Evolutionary conservation across 2,329 filamentous ascomycete species (phyloP), one percentile per base, ranked within the genome.

Genomic region (Aaosphaeria arxii): DNA sequence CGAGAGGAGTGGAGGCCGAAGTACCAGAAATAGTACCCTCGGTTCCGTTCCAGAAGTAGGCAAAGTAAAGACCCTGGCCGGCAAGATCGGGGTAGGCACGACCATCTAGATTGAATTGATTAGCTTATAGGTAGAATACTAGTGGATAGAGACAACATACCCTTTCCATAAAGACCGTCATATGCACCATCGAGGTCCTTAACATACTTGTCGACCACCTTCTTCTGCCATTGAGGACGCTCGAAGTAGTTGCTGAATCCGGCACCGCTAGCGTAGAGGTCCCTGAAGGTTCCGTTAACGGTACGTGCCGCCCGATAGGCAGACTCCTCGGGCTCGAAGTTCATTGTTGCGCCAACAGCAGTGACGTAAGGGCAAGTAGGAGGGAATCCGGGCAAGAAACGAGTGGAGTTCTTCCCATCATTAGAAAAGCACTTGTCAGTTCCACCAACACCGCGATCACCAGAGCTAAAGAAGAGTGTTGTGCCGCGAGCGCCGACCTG

Each of bases 311-410:
- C 40, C 5, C 63, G 52, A 57, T 72, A 74, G 17, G 77, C 75
- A 4, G 73, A 73, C 11, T 73, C 74, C 51, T 86, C 85, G 1
- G 82, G 82, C 50, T 74, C 62, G 39, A 77, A 71, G 53, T 73
- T 68, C 52, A 74, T 71, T 1, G 82, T 84, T 1, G 80, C 85
- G 5, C 86, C 86, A 1, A 89, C 80, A 2, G 78, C 71, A 0
- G 86, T 89, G 6, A 88, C 79, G 64, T 81, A 89, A 0, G 85
- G 86, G 56, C 86, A 89, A 0, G 79, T 78, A 0, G 79, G 80
- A 0, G 86, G 86, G 67, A 88, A 89, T 5, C 76, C 78, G 1
- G 84, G 77, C 30, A 83, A 71, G 59, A 85, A 83, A 17, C 77
- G 73, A 7, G 77, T 77, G 1, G 72, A 77, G 49, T 80, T 75